Evolutionary conservation across 2,329 filamentous ascomycete species (phyloP), one percentile per base, ranked within the genome.

Genomic region (Rhinocladiella similis): DNA sequence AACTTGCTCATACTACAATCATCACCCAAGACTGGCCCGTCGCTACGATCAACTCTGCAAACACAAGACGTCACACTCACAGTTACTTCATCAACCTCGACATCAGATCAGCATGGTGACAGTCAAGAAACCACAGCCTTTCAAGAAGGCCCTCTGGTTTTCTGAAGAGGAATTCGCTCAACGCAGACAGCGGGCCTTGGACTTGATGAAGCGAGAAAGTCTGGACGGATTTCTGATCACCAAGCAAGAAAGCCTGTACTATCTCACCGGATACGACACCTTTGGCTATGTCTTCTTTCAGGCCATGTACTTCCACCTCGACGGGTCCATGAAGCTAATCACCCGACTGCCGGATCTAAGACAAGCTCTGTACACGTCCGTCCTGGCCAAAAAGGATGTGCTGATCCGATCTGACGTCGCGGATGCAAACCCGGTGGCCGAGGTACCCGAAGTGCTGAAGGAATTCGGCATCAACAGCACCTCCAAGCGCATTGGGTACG

Each of bases 231-330:
- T 71, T 56, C 62, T 71, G 39, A 69, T 71, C 54, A 70, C 67
- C 35, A 71, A 71, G 50, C 69, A 71, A 64, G 69, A 71, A 50
- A 69, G 69, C 12, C 55, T 66, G 7, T 66, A 66, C 56, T 66
- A 66, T 50, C 63, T 71, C 38, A 70, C 69, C 3, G 69, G 69
- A 35, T 71, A 65, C 54, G 69, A 71, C 52, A 71, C 69, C 20
- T 70, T 70, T 49, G 69, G 69, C n/a, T 71, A 70, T 59, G 69
- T 71, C 58, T 71, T 71, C 61, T 71, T 71, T 56, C 69, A 71
- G 57, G 68, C 69, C 47, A 70, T 71, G 68, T 71, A 71, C 60
- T 70, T 71, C 60, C 69, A 71, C 62, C 65, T 47, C 29, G 69
- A 71, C 45, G 69, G 69, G 6, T 63, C 61, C 16, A 69, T 71